These are phyloP conservation scores for Aquilaria yunnanensis DNA, from an alignment of 345 rosid species.

Conservation along the genomic window DNA sequence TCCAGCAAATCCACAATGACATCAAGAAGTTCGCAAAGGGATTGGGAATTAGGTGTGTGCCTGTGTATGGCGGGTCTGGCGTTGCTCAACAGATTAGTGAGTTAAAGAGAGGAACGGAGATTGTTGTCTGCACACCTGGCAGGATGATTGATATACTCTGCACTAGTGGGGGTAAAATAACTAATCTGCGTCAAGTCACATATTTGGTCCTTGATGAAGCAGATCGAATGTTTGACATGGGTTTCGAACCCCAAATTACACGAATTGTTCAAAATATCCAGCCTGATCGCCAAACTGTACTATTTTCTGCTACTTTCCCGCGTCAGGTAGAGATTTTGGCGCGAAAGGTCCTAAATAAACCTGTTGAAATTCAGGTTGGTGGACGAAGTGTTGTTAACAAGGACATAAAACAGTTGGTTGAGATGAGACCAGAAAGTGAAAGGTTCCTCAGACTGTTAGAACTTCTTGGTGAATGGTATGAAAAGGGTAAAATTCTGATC, in stretches of 20 bases:
- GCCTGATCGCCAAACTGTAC: conserved; percentile 90
- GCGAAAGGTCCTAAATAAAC: conserved; percentile 75
- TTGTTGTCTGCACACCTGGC: conserved; percentile 97
- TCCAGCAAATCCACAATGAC: conserved; percentile 94
- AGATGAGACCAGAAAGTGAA: conserved; percentile 89
- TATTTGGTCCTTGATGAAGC: conserved; percentile 73
- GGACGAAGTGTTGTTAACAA: conserved; percentile 98
- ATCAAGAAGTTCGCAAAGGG: conserved; percentile 74
- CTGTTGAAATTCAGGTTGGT: conserved; percentile 88
- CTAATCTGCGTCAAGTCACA: conserved; percentile 80
- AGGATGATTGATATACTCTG: conserved; percentile 96
- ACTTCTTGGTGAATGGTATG: conserved; percentile 94
- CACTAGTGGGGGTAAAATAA: conserved; percentile 88
- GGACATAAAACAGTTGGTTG: conserved; percentile 85
- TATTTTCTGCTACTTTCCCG: conserved; percentile 95
- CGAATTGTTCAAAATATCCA: conserved; percentile 88
- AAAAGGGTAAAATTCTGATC: conserved; percentile 82
- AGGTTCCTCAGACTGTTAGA: conserved; percentile 83
- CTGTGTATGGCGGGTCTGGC: conserved; percentile 96
- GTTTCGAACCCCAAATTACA: conserved; percentile 93
- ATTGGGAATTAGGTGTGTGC: conserved; percentile 75
- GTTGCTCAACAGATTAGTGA: conserved; percentile 99
- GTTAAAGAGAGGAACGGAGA: conserved; percentile 86
- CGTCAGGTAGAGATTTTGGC: conserved; percentile 95
- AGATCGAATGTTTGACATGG: conserved; percentile 54